Conservation (phyloP, 179 eudicot species). For the Carnegiea gigantea region DNA sequence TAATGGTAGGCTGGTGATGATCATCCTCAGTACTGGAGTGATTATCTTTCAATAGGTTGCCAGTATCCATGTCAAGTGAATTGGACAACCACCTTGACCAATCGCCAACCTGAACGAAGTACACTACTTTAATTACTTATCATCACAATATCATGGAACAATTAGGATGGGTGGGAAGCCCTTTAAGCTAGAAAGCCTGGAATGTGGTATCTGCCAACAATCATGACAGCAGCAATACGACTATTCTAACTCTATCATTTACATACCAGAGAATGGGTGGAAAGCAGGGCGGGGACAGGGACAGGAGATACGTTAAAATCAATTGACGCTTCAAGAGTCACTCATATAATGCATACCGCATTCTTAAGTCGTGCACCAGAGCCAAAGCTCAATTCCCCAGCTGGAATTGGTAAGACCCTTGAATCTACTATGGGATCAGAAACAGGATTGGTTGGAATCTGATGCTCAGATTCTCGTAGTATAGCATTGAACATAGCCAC, state of each 20-base stretch:
- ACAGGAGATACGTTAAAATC: neutral
- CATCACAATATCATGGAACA: neutral
- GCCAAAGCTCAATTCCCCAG: conserved; percentile 92
- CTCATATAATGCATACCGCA: conserved; percentile 47
- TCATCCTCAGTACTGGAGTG: conserved; percentile 24
- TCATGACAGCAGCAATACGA: neutral
- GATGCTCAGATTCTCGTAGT: conserved; percentile 82
- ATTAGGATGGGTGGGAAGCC: neutral
- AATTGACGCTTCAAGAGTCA: neutral
- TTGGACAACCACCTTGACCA: conserved; percentile 80
- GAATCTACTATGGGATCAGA: conserved; percentile 92
- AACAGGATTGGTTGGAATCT: conserved; percentile 92
- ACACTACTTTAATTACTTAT: neutral
- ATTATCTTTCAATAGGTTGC: conserved; percentile 28
- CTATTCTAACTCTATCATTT: neutral
- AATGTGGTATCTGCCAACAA: neutral
- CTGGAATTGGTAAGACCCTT: conserved; percentile 85
- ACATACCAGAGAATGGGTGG: too few relatives aligned
- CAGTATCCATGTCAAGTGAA: conserved; percentile 46
- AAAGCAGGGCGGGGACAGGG: too few relatives aligned
- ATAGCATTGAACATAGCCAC: conserved; percentile 98
- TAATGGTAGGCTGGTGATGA: conserved; percentile 18
- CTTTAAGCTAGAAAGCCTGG: neutral
- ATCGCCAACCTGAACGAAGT: conserved; percentile 63
- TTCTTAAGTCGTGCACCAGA: conserved; percentile 98